Percentiles rank a stretch among this genome's conserved stretches.
Conservation (phyloP, 805 yeast genomes). For the Wickerhamiella azymoides region DNA sequence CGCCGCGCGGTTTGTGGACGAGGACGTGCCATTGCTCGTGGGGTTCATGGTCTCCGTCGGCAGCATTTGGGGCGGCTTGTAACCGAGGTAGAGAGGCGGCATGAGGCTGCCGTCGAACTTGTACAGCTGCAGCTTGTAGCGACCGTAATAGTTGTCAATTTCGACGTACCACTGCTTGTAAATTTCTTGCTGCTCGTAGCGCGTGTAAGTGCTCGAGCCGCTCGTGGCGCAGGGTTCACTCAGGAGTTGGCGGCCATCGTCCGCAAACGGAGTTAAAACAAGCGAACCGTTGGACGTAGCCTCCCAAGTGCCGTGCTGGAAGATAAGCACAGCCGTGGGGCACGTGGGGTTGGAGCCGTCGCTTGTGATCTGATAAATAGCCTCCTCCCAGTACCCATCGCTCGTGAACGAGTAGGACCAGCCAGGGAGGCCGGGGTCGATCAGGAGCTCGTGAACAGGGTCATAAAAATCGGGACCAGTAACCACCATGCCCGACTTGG, state of each 20-base stretch:
- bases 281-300: conserved; percentile 43
- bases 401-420: conserved; percentile 82
- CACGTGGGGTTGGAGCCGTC: conserved; percentile 48
- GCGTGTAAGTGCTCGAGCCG: conserved; percentile 41
- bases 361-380: conserved; percentile 53
- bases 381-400: conserved; percentile 87
- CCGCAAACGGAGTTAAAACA: conserved; percentile 54
- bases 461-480: conserved; percentile 92
- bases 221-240: conserved; percentile 58
- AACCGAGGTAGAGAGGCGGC: conserved; percentile 85
- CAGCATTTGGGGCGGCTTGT: conserved; percentile 89
- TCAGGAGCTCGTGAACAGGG: conserved; percentile 85
- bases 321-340: conserved; percentile 67
- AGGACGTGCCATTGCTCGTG: conserved; percentile 7
- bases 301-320: conserved; percentile 78
- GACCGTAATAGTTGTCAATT: conserved; percentile 73
- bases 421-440: conserved; percentile 95
- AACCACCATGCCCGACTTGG: conserved; percentile 85
- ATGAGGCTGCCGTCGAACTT: conserved; percentile 58
- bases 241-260: conserved; percentile 85
- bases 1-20: conserved; percentile 10
- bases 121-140: conserved; percentile 57
- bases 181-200: conserved; percentile 56
- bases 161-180: conserved; percentile 44
- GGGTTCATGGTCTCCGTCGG: conserved; percentile 90